Evolutionary conservation across 176 grass and related monocot species (phyloP).

Genomic region (Aegilops sharonensis): DNA sequence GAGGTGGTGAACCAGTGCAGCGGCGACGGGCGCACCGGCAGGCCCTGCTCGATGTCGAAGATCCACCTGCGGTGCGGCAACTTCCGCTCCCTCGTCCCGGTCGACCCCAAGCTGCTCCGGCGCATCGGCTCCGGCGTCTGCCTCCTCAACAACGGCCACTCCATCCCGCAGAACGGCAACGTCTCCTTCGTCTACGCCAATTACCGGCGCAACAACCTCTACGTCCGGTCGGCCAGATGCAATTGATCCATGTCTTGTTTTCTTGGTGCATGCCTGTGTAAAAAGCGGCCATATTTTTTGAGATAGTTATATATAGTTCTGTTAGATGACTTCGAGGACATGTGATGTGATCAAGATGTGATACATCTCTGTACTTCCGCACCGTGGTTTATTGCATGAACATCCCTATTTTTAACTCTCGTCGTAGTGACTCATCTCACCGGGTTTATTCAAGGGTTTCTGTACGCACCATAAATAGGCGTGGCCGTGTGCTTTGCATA

Average conservation of each 20-base stretch:
- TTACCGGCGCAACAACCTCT: not conserved
- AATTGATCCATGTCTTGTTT: not conserved
- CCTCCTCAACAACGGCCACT: constrained; percentile 16
- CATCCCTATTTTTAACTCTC: too few relatives aligned
- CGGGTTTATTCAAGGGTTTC: too few relatives aligned
- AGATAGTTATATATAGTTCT: too few relatives aligned
- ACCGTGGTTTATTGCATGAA: too few relatives aligned
- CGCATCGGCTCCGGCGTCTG: not conserved
- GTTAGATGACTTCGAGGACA: too few relatives aligned
- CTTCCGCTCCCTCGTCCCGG: not conserved
- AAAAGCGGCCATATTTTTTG: not conserved
- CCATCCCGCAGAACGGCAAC: not conserved
- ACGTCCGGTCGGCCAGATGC: not conserved
- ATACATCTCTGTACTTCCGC: too few relatives aligned
- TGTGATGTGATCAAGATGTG: too few relatives aligned
- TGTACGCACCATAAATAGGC: too few relatives aligned
- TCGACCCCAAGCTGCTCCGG: not conserved
- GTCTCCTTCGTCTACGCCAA: constrained; percentile 9
- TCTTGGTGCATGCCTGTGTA: not conserved
- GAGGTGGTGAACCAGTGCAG: not conserved
- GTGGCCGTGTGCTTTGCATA: too few relatives aligned
- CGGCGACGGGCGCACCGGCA: not conserved
- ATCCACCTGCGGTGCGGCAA: not conserved
- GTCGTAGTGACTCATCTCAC: too few relatives aligned
- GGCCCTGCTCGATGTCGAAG: not conserved